phyloP scores from a whole-genome alignment of 2,329 filamentous ascomycete species.

The Claviceps humidiphila region DNA sequence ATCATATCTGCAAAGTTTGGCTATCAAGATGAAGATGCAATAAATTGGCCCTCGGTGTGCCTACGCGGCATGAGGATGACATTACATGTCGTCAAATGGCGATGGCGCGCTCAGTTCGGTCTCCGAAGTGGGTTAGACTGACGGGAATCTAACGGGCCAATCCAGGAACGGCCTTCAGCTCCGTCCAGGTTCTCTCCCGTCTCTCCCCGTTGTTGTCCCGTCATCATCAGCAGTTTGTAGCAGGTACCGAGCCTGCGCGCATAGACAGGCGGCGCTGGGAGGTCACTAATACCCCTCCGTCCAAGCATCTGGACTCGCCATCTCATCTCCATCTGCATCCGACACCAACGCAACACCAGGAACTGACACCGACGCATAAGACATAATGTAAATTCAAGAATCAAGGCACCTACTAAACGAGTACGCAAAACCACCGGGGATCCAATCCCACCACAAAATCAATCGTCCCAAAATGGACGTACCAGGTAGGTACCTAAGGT shows the following conservation, averaged over 20 bases:
- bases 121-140: background rate
- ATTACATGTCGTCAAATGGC: no score
- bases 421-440: no score
- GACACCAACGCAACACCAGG: background rate
- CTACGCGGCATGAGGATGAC: no score
- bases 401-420: no score
- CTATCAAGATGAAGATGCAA: no score
- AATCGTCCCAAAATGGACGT: no score
- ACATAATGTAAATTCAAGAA: no score
- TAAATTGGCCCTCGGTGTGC: no score
- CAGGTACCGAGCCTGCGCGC: background rate
- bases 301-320: background rate
- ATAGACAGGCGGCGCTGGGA: background rate
- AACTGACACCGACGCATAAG: constrained; percentile 3
- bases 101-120: background rate
- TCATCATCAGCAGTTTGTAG: background rate
- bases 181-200: background rate
- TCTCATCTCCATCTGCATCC: background rate
- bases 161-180: background rate
- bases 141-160: background rate
- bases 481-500: no score
- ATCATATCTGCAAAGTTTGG: no score
- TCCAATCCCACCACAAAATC: no score
- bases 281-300: background rate
- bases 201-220: no score